A percentile compares a stretch with the other conserved stretches of the same genome.
phyloP scores from a whole-genome alignment of 176 grass and related monocot genomes.

The Olyra latifolia region DNA sequence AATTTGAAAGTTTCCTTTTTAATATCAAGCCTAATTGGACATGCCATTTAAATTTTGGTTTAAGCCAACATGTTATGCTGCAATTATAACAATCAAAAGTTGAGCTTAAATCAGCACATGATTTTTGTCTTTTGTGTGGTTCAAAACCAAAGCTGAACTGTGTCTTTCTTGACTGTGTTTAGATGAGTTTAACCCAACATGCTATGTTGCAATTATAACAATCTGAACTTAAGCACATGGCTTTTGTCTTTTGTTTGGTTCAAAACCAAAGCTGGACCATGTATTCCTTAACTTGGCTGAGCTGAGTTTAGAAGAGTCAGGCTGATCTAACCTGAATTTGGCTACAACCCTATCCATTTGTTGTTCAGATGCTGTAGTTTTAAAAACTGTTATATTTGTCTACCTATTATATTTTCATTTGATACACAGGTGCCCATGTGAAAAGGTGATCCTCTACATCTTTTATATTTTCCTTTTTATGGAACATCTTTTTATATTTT shows the following conservation, averaged over 20 bases:
- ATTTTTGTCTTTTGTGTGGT: neutral
- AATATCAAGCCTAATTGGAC: conserved; percentile 11
- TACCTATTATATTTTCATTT: conserved; percentile 14
- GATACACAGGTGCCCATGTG: neutral
- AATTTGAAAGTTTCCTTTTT: neutral
- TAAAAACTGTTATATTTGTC: conserved; percentile 2
- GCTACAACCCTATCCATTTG: neutral
- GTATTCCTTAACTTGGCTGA: conserved; percentile 9
- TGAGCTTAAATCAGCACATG: neutral
- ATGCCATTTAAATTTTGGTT: conserved; percentile 20
- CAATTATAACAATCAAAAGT: conserved; percentile 14
- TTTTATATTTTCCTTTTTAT: neutral
- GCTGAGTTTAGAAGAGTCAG: conserved; percentile 5
- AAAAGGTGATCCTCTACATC: neutral
- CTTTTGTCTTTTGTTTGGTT: conserved; percentile 10
- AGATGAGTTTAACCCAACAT: conserved; percentile 9
- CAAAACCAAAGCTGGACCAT: conserved; percentile 27
- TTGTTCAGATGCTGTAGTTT: conserved; percentile 4
- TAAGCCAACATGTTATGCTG: conserved; percentile 28
- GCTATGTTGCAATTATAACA: conserved; percentile 28
- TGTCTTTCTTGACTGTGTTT: too few relatives aligned
- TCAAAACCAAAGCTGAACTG: too few relatives aligned
- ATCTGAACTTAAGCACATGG: conserved; percentile 7
- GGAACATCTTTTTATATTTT: conserved; percentile 14
- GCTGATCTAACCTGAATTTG: neutral